Evolutionary conservation across 2,329 filamentous ascomycete species (phyloP).

Genomic region (Fusarium nurragi): DNA sequence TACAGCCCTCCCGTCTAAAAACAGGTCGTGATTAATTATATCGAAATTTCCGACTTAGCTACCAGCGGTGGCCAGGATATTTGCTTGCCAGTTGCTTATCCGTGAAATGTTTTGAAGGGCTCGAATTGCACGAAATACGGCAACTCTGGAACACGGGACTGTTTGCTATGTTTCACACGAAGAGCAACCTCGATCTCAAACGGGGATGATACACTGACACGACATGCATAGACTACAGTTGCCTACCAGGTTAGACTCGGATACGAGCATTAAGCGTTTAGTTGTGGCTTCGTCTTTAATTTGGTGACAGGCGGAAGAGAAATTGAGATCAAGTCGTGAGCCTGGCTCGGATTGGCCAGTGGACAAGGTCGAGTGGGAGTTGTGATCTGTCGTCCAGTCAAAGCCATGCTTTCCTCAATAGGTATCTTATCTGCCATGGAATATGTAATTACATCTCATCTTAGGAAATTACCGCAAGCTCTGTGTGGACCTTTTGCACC

Average conservation of each 20-base stretch:
- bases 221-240: not conserved
- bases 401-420: slow-evolving; percentile 24
- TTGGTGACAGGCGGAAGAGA: slow-evolving; percentile 21
- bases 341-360: slow-evolving; percentile 18
- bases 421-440: slow-evolving; percentile 25
- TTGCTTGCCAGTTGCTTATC: not conserved
- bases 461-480: slow-evolving; percentile 43
- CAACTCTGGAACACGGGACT: slow-evolving; percentile 20
- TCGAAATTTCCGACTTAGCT: not conserved
- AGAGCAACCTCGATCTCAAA: slow-evolving; percentile 19
- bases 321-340: slow-evolving; percentile 20
- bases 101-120: not conserved
- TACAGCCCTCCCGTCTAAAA: not conserved
- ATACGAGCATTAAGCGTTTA: slow-evolving; percentile 24
- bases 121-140: slow-evolving; percentile 3
- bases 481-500: slow-evolving; percentile 34
- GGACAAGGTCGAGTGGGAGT: not conserved
- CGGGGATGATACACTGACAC: slow-evolving; percentile 24
- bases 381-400: slow-evolving; percentile 13
- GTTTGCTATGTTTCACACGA: slow-evolving; percentile 16
- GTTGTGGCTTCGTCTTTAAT: slow-evolving; percentile 26
- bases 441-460: slow-evolving; percentile 43
- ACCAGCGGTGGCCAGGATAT: slow-evolving; percentile 1
- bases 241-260: not conserved
- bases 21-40: not conserved